Percentiles rank a stretch among this genome's conserved stretches.
phyloP scores from a whole-genome alignment of 1,284 basidiomycete genomes.

The Leccinum griseonigrum region DNA sequence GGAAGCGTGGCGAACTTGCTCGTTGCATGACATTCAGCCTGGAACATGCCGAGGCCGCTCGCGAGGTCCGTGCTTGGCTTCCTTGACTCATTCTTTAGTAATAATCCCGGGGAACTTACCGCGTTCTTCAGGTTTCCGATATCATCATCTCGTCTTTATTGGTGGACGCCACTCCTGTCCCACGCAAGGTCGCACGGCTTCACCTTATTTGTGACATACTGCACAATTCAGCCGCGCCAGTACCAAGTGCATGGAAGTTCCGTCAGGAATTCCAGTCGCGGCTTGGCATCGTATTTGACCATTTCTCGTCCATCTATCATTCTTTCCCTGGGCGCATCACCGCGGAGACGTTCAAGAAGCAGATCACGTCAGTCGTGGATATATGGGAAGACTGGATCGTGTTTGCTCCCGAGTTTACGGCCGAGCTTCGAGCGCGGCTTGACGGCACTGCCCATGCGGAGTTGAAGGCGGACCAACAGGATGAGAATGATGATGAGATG shows the following conservation, averaged over 20 bases:
- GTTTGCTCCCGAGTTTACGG: conserved; percentile 81
- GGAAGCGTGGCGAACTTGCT: conserved; percentile 88
- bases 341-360: conserved; percentile 90
- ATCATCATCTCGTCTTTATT: conserved; percentile 82
- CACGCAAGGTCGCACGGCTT: conserved; percentile 92
- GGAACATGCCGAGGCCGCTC: conserved; percentile 91
- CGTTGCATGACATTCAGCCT: conserved; percentile 95
- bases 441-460: conserved; percentile 52
- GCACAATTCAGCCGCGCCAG: conserved; percentile 89
- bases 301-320: conserved; percentile 89
- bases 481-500: conserved; percentile 33
- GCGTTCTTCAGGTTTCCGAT: conserved; percentile 66
- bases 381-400: conserved; percentile 98
- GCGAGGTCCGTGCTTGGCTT: conserved; percentile 58
- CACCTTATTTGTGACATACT: conserved; percentile 97
- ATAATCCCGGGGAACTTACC: conserved; percentile 5
- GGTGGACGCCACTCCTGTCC: conserved; percentile 87
- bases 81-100: not conserved
- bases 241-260: conserved; percentile 93
- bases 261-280: conserved; percentile 87
- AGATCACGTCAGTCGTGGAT: conserved; percentile 82
- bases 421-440: conserved; percentile 66
- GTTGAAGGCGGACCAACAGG: conserved; percentile 27
- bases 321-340: conserved; percentile 92
- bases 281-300: conserved; percentile 88